phyloP scores from a whole-genome alignment of 1,139 yeast species.

The Kurtzmaniella quercitrusa region DNA sequence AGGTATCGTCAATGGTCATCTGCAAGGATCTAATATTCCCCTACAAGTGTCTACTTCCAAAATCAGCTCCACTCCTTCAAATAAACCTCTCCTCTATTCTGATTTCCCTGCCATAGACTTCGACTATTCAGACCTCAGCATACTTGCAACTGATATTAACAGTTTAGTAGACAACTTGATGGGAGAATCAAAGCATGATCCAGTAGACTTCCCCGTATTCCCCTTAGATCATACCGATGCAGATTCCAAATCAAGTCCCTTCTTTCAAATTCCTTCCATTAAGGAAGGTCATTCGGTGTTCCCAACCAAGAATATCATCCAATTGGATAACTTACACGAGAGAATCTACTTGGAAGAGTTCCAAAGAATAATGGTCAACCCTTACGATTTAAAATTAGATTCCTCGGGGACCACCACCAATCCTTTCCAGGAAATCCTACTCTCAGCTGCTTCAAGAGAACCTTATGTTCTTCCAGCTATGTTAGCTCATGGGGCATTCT shows the following conservation, averaged over 20 bases:
- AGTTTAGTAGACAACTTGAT: slow-evolving; percentile 40
- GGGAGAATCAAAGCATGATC: slow-evolving; percentile 28
- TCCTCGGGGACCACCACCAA: slow-evolving; percentile 30
- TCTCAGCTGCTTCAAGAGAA: slow-evolving; percentile 56
- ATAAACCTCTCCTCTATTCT: slow-evolving; percentile 1
- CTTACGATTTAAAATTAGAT: slow-evolving; percentile 51
- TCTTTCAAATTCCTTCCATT: background rate
- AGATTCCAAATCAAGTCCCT: background rate
- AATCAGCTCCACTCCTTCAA: background rate
- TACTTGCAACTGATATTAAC: slow-evolving; percentile 38
- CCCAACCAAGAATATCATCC: slow-evolving; percentile 16
- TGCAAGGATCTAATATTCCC: too few species aligned
- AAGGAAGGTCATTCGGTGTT: background rate
- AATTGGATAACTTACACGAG: slow-evolving; percentile 35
- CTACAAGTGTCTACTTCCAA: too few species aligned
- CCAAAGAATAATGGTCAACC: slow-evolving; percentile 54
- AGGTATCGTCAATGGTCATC: too few species aligned
- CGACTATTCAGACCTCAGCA: slow-evolving; percentile 29
- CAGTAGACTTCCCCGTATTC: background rate
- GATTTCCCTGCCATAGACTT: slow-evolving; percentile 1
- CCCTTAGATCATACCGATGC: background rate
- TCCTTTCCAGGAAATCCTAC: slow-evolving; percentile 62
- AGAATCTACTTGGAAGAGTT: slow-evolving; percentile 51
- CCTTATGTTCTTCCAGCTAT: slow-evolving; percentile 66
- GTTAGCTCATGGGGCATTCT: slow-evolving; percentile 68